Evolutionary conservation across 805 yeast species (phyloP).

Genomic region (Hanseniaspora taiwanica): DNA sequence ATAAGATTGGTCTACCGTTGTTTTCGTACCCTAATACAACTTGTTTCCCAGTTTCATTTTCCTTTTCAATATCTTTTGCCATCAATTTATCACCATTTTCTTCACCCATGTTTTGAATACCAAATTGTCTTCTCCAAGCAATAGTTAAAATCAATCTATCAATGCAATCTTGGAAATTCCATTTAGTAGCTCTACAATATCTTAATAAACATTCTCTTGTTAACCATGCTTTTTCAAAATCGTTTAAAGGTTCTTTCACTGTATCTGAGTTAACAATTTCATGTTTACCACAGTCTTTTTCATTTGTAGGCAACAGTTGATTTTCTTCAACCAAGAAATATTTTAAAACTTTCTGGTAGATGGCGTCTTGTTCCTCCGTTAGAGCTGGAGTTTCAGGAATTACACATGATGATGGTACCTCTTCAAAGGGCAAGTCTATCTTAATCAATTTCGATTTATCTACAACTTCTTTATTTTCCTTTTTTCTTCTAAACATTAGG

Average conservation of each 20-base stretch:
- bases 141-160: constrained; percentile 63
- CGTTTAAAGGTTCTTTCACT: constrained; percentile 20
- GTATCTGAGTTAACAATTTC: constrained; percentile 26
- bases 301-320: constrained; percentile 36
- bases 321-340: constrained; percentile 45
- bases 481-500: constrained; percentile 12
- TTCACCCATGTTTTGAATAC: constrained; percentile 38
- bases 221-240: constrained; percentile 77
- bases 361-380: constrained; percentile 39
- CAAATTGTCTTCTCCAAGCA: constrained; percentile 91
- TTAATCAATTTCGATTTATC: constrained; percentile 19
- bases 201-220: constrained; percentile 84
- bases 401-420: constrained; percentile 35
- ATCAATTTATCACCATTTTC: constrained; percentile 37
- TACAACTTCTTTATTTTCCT: constrained; percentile 11
- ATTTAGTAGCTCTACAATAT: constrained; percentile 86
- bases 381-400: constrained; percentile 39
- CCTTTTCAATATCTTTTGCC: constrained; percentile 41
- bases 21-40: constrained; percentile 84
- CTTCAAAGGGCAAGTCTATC: constrained; percentile 38
- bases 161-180: constrained; percentile 63
- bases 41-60: constrained; percentile 87
- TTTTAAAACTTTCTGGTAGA: constrained; percentile 47
- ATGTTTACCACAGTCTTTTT: constrained; percentile 23
- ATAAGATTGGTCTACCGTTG: constrained; percentile 82